Evolutionary conservation across 2,329 filamentous ascomycete genomes (phyloP), one percentile per base, ranked within the genome.

Genomic region (Fusarium nisikadoi): DNA sequence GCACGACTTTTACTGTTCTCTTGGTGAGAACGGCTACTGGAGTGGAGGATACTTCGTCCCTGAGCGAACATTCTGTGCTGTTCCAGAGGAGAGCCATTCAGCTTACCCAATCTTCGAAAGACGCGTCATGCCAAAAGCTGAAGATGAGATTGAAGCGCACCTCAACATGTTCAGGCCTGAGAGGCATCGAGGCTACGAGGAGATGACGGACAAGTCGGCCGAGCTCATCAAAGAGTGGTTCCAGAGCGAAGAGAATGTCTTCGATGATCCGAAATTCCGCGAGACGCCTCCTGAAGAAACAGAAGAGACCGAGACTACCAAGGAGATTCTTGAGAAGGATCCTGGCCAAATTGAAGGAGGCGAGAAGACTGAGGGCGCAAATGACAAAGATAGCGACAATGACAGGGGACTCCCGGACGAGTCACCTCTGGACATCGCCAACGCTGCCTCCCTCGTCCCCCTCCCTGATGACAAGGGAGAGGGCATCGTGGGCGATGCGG

Each of bases 41-140:
- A 86, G 83, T 33, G 87, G 87, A 5, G 87, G 87, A 0, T 89
- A 84, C 81, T 91, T 85, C 78, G 86, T 89, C 1, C 87, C 87
- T 0, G 89, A 94, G 74, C 85, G 94, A 43, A 97, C 94, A 0
- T 97, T 97, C 76, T 95, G 93, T 78, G 91, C 92, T 8, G 82
- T 95, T 29, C 92, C 91, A 0, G 82, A 85, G 20, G 84, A 85
- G 27, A 84, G 85, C 8, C 82, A 87, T 55, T 64, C 74, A 1
- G 83, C 82, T 0, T 78, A 79, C 49, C 60, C 75, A 2, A 72
- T 87, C 19, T 88, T 88, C 62, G 85, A 86, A 39, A 85, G 88
- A 20, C 80, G 81, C 42, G 86, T 92, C 36, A 92, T 96, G 77
- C 87, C 89, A 47, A 88, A 87, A 50, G 89, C 88, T 2, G 83